Evolutionary conservation across 306 rosid species (phyloP).

Genomic region (Citrullus colocynthis): DNA sequence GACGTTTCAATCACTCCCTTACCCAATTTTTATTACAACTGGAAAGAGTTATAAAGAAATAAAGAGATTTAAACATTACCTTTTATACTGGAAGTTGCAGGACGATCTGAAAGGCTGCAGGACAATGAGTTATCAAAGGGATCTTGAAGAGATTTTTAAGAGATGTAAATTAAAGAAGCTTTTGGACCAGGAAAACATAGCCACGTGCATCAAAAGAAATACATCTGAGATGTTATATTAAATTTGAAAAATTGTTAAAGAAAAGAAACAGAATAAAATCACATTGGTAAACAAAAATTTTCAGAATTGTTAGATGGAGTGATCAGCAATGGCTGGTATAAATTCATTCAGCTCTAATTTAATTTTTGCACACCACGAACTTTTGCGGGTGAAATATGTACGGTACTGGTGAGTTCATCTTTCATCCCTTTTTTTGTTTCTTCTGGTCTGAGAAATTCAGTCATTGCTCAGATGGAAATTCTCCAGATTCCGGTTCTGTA

Average conservation of each 20-base stretch:
- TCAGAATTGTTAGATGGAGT: background rate
- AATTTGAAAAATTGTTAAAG: background rate
- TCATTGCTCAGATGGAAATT: constrained; percentile 12
- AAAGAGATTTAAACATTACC: too few species aligned
- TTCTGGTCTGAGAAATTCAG: background rate
- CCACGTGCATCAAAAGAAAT: background rate
- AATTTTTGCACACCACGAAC: background rate
- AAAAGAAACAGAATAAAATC: background rate
- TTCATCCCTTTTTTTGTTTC: background rate
- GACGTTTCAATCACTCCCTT: background rate
- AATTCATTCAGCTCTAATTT: background rate
- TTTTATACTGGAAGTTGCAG: too few species aligned
- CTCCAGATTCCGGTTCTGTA: constrained; percentile 81
- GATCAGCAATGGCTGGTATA: background rate
- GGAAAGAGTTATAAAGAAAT: too few species aligned
- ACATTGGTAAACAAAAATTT: background rate
- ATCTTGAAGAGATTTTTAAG: background rate
- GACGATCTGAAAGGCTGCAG: too few species aligned
- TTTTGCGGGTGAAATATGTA: background rate
- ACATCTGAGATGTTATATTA: background rate
- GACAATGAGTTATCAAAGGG: background rate
- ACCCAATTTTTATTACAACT: too few species aligned
- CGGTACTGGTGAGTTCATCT: background rate
- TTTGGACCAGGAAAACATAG: background rate
- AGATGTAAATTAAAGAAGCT: background rate